Evolutionary conservation across 2,329 filamentous ascomycete genomes (phyloP).

Genomic region (Xylaria hypoxylon): DNA sequence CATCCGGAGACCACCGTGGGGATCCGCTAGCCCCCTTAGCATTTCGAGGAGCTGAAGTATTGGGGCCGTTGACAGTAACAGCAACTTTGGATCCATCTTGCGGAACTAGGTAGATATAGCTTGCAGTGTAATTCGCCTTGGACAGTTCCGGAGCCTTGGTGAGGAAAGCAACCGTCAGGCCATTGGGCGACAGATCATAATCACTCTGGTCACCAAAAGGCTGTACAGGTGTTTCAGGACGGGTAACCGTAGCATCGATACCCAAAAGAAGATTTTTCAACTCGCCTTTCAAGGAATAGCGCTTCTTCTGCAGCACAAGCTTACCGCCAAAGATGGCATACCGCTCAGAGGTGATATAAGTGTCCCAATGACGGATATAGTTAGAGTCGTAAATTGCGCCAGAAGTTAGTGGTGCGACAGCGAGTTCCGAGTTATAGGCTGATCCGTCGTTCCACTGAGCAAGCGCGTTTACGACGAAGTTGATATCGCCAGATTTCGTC

Average conservation of each 20-base stretch:
- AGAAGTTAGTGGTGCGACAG: slow-evolving; percentile 17
- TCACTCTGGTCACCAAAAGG: slow-evolving; percentile 35
- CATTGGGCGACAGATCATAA: slow-evolving; percentile 36
- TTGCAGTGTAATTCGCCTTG: slow-evolving; percentile 35
- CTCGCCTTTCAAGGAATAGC: slow-evolving; percentile 26
- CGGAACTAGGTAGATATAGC: slow-evolving; percentile 35
- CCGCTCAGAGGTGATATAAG: slow-evolving; percentile 28
- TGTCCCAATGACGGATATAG: slow-evolving; percentile 36
- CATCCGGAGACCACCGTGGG: slow-evolving; percentile 35
- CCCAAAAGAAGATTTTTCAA: slow-evolving; percentile 33
- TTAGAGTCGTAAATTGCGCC: slow-evolving; percentile 33
- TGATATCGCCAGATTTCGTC: slow-evolving; percentile 35
- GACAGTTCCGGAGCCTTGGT: slow-evolving; percentile 36
- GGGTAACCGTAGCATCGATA: slow-evolving; percentile 32
- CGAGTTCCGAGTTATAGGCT: slow-evolving; percentile 31
- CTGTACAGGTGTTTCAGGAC: slow-evolving; percentile 35
- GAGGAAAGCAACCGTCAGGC: slow-evolving; percentile 32
- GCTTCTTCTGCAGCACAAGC: slow-evolving; percentile 15
- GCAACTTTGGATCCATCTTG: slow-evolving; percentile 32
- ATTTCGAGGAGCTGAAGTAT: slow-evolving; percentile 22
- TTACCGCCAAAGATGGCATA: slow-evolving; percentile 36
- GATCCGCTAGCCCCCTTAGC: slow-evolving; percentile 34
- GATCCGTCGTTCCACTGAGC: slow-evolving; percentile 32
- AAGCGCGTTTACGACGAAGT: slow-evolving; percentile 36
- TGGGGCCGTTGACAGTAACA: slow-evolving; percentile 32